phyloP scores from a whole-genome alignment of 129 eudicot species.

The Oenanthe sinensis region DNA sequence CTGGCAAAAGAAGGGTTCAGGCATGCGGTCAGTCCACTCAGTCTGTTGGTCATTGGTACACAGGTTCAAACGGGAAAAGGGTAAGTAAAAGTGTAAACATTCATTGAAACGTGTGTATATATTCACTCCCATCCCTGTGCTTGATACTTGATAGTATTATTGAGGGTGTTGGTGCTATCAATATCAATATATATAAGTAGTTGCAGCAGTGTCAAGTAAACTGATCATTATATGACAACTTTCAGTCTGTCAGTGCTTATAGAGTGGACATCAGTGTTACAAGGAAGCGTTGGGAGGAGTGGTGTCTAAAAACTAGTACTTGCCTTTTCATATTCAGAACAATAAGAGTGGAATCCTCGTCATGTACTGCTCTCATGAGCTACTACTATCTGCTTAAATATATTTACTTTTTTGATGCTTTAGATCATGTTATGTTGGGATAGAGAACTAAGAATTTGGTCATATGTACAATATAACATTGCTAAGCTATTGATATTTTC shows the following conservation, averaged over 20 bases:
- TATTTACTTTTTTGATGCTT: not conserved
- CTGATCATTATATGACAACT: not conserved
- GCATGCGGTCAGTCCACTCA: slow-evolving; percentile 36
- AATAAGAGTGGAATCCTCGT: not conserved
- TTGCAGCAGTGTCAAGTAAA: not conserved
- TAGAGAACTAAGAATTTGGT: no score
- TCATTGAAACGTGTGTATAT: not conserved
- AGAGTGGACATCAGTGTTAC: not conserved
- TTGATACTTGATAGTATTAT: not conserved
- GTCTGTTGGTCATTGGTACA: slow-evolving; percentile 60
- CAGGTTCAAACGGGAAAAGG: slow-evolving; percentile 48
- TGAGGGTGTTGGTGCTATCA: not conserved
- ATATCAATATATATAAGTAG: not conserved
- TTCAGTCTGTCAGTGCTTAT: not conserved
- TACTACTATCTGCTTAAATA: not conserved
- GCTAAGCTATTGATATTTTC: not conserved
- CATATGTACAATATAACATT: not conserved
- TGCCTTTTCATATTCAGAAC: not conserved
- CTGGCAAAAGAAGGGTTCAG: slow-evolving; percentile 72
- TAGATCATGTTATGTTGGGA: not conserved
- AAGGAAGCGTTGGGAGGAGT: not conserved
- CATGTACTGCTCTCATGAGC: not conserved
- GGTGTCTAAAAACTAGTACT: not conserved
- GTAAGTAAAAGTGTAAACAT: slow-evolving; percentile 31
- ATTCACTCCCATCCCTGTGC: not conserved